A percentile compares a stretch with the other conserved stretches of the same genome.
Conservation (phyloP, 176 grass and related monocot genomes). For the Oryza punctata region DNA sequence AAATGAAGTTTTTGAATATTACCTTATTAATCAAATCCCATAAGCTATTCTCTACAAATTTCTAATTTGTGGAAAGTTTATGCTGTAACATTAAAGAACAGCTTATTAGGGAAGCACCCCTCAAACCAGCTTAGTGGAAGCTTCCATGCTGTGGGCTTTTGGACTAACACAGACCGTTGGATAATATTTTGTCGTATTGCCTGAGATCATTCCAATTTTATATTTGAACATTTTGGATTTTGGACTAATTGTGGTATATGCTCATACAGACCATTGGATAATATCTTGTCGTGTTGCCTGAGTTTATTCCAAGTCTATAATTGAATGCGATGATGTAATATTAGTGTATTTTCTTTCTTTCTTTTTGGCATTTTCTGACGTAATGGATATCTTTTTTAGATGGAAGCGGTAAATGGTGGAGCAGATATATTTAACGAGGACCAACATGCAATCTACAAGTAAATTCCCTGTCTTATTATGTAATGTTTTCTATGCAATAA, state of each 20-base stretch:
- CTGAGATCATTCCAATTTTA: neutral
- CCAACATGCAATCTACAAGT: constrained; percentile 48
- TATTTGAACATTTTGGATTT: too few relatives aligned
- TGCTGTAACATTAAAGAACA: neutral
- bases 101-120: neutral
- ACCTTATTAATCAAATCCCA: neutral
- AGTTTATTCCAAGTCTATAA: neutral
- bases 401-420: constrained; percentile 18
- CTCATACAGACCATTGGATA: neutral
- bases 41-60: neutral
- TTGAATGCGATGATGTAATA: neutral
- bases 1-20: neutral
- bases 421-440: constrained; percentile 25
- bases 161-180: neutral
- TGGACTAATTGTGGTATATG: neutral
- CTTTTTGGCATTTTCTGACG: neutral
- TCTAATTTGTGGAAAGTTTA: neutral
- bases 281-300: neutral
- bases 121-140: neutral
- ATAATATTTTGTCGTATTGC: neutral
- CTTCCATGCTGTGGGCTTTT: neutral
- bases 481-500: neutral
- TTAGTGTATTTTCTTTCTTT: neutral
- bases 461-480: constrained; percentile 1
- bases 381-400: constrained; percentile 30